Evolutionary conservation across 805 yeast species (phyloP), one percentile per base, ranked within the genome.

Genomic region (Wickerhamomyces bovis): DNA sequence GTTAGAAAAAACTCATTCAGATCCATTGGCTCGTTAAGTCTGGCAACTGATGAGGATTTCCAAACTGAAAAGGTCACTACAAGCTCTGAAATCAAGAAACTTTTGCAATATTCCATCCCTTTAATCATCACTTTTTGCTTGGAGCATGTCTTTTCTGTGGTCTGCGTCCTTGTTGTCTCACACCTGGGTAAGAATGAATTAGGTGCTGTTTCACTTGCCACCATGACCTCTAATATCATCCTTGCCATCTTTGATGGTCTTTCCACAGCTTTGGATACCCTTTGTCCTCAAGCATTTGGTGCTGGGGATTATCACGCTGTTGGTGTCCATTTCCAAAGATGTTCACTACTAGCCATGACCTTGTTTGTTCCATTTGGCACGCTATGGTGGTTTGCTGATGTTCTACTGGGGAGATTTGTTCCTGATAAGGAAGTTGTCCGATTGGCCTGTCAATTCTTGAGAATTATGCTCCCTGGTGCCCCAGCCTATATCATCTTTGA

Each of bases 231-330:
- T 1, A 83, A 83, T 53, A 85, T 87, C 51, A 83, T 92, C 0
- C 79, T 84, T 54, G 88, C 95, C 0, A 72, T 86, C 30, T 81
- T 86, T 56, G 92, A 85, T 60, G 96, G 95, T 25, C 76, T 87
- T 43, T 81, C 94, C 1, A 85, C 95, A 0, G 84, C 89, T 42
- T 70, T 87, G 49, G 96, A 87, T 60, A 85, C 95, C 0, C 69
- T 87, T 33, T 85, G 94, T 58, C 84, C 95, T 1, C 95, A 87
- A 64, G 92, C 95, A 0, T 87, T 77, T 62, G 95, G 95, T 9
- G 85, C 94, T 7, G 85, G 84, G 20, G 77, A 82, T 47, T 75
- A 72, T 50, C 72, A 76, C 40, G 71, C 81, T 50, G 95, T 87
- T 4, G 95, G 95, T 0, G 60, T 80, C 16, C 87, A 86, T 63